phyloP scores from a whole-genome alignment of 148 eudicot species.

The Amaranthus hypochondriacus region DNA sequence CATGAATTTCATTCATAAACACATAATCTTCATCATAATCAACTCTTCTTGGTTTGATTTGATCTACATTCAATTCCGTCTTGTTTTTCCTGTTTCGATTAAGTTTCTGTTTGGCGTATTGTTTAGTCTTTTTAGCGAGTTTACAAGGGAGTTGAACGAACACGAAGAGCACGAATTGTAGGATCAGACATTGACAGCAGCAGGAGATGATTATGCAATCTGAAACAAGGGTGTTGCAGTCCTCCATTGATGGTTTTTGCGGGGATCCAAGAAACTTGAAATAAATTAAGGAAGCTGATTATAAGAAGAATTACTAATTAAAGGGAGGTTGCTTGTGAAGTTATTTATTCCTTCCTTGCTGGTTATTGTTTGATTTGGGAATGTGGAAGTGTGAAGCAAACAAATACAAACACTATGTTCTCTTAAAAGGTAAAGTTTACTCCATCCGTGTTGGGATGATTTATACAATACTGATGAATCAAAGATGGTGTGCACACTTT shows the following conservation, averaged over 20 bases:
- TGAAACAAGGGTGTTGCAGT: constrained; percentile 43
- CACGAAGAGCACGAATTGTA: constrained; percentile 48
- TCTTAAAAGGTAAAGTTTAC: constrained; percentile 2
- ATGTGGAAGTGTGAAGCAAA: constrained; percentile 59
- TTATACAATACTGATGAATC: too few species aligned
- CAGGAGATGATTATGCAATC: constrained; percentile 77
- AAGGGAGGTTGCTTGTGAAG: constrained; percentile 39
- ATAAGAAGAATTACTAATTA: background rate
- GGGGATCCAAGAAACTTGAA: background rate
- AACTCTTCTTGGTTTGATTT: background rate
- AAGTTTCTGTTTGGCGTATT: constrained; percentile 45
- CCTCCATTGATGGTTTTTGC: constrained; percentile 41
- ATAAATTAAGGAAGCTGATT: background rate
- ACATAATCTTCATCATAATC: background rate
- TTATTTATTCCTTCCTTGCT: constrained; percentile 39
- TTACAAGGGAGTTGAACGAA: constrained; percentile 54
- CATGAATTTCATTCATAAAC: constrained; percentile 9
- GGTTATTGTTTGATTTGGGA: constrained; percentile 24
- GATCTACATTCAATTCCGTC: background rate
- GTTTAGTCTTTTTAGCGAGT: constrained; percentile 35
- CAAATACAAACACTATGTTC: background rate
- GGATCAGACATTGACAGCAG: constrained; percentile 80
- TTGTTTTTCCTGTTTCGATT: constrained; percentile 20
- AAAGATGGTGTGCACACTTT: too few species aligned
- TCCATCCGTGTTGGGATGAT: too few species aligned